Evolutionary conservation across 2,329 filamentous ascomycete species (phyloP), one percentile per base, ranked within the genome.

Genomic region (Arthrobotrys musiformis): DNA sequence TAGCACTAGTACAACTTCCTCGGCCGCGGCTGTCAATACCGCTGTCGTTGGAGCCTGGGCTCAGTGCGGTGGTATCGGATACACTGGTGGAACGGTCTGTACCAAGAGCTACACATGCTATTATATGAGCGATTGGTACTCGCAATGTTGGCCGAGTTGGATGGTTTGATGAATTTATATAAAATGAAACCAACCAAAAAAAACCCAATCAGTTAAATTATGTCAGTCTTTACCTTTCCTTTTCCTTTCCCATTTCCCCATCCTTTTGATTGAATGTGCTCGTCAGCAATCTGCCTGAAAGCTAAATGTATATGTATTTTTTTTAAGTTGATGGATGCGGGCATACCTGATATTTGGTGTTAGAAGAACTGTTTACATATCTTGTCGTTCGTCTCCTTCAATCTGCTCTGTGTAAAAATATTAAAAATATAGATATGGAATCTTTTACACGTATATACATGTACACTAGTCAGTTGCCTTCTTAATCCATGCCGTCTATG

Each of bases 31-130:
- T n/a, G 26, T 58, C 9, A 68, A 52, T 5, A 69, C 66, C 4
- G 30, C 44, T 13, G 54, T 61, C 5, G 44, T 56, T 6, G 81
- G 80, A 30, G 35, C 63, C 64, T 75, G 48, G 33, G 73, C 24
- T 15, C 70, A 78, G 35, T 78, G 78, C 60, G 79, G 80, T 46
- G 79, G 80, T 50, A 64, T 30, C 13, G 66, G 72, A 4, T 80
- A 60, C 46, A 79, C 72, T 17, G 80, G 79, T 6, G 11, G 44
- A 17, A 80, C 60, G 1, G 67, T 61, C 22, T 81, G 80, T 52
- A 75, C 67, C 9, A 30, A 48, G 3, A 79, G 79, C 4, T 72
- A 74, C 17, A 33, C 35, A 4, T 70, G 67, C 26, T 58, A 58
- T 2, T 28, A 42, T 19, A 62, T 58, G 35, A 35, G 22, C 8